Percentiles rank a stretch among this genome's conserved stretches.
phyloP scores from a whole-genome alignment of 257 asterid species.

The Plantago major region DNA sequence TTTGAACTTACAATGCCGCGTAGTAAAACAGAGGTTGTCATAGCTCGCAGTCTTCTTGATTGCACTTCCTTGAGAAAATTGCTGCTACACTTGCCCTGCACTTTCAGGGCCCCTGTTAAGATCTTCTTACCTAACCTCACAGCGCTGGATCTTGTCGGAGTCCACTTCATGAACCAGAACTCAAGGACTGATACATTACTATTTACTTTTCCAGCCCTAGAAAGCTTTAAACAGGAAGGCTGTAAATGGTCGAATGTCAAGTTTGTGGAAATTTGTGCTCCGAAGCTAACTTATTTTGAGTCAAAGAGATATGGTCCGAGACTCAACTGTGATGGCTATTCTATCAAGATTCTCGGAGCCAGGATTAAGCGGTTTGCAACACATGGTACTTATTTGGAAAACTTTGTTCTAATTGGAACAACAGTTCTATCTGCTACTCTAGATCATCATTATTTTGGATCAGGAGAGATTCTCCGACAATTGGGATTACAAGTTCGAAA shows the following conservation, averaged over 20 bases:
- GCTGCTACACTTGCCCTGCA: background rate
- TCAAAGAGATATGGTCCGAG: background rate
- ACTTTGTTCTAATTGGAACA: background rate
- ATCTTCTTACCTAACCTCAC: background rate
- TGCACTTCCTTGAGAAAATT: background rate
- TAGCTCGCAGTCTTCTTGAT: background rate
- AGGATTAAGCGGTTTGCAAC: background rate
- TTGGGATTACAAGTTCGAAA: slow-evolving; percentile 1
- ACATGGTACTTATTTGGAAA: background rate
- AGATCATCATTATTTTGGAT: background rate
- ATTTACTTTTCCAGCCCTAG: background rate
- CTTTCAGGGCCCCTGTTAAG: background rate
- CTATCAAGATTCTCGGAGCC: background rate
- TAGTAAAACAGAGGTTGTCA: background rate
- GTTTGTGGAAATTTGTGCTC: background rate
- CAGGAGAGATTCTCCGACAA: background rate
- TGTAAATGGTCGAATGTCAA: background rate
- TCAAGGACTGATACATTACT: background rate
- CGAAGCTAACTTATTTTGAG: background rate
- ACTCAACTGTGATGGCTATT: background rate
- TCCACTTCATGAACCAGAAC: background rate
- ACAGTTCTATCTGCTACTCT: background rate
- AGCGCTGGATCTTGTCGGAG: background rate
- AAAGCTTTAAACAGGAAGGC: background rate
- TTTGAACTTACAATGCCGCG: background rate